Evolutionary conservation across 2,329 filamentous ascomycete species (phyloP), one percentile per base, ranked within the genome.

Genomic region (Paramyrothecium roridum): DNA sequence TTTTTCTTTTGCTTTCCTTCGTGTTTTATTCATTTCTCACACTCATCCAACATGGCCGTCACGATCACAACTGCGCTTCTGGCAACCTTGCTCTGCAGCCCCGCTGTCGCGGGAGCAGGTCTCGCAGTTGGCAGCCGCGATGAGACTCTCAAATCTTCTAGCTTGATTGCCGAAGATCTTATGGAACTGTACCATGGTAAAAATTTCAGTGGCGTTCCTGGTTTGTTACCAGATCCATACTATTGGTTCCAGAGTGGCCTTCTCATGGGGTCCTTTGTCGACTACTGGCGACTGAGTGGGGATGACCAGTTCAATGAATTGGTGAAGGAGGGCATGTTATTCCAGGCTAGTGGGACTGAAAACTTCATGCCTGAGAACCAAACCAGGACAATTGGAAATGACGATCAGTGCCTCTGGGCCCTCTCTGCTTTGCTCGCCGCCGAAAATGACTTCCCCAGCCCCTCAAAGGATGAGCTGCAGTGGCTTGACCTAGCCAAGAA

Each of bases 371-470:
- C 84, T 1, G 59, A 64, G 7, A 85, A 85, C 66, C 80, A 83
- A 66, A 81, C 80, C 12, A 68, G 71, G 23, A 75, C 74, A 1
- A 64, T 76, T 48, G 84, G 84, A 58, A 89, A 88, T 68, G 86
- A 89, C 60, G 86, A 89, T 63, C 86, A 89, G 69, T 84, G 86
- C 2, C 90, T 91, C 70, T 92, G 89, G 89, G 87, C 81, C 3
- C 79, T 91, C 73, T 83, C 89, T 1, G 88, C 86, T 51, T 85
- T 93, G 75, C 81, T 82, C 8, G 89, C 89, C 2, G 84, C 86
- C 19, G 89, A 93, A 71, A 81, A 85, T 62, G 85, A 83, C 58
- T 91, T 87, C 62, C 85, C 85, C 1, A 80, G 89, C 63, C 84
- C 86, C 13, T 77, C 81, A 0, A 57, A 73, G 0, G 80, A 77